phyloP scores from a whole-genome alignment of 768 basidiomycete genomes.

The Dendrothele bispora region DNA sequence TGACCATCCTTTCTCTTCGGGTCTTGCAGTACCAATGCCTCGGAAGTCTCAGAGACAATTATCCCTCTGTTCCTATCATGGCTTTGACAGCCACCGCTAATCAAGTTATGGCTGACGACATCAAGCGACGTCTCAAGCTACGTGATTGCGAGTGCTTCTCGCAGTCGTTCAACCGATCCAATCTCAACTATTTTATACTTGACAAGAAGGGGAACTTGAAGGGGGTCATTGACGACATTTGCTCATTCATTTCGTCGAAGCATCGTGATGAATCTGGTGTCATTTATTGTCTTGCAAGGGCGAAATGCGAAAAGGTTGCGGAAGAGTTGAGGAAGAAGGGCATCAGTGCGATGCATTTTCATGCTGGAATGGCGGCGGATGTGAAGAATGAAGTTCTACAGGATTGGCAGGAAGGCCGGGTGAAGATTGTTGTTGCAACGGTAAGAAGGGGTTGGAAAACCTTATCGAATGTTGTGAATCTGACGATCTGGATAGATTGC shows the following conservation, averaged over 20 bases:
- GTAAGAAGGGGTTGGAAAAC: too few species aligned
- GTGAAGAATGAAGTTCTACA: slow-evolving; percentile 65
- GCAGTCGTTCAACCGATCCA: slow-evolving; percentile 93
- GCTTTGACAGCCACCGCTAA: slow-evolving; percentile 97
- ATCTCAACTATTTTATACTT: slow-evolving; percentile 73
- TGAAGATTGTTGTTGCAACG: slow-evolving; percentile 90
- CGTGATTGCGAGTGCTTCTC: slow-evolving; percentile 55
- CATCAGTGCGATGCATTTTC: slow-evolving; percentile 76
- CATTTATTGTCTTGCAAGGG: slow-evolving; percentile 77
- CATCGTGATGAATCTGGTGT: slow-evolving; percentile 71
- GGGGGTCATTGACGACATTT: slow-evolving; percentile 63
- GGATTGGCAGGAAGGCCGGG: slow-evolving; percentile 72
- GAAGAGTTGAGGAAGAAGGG: slow-evolving; percentile 58
- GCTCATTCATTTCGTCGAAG: slow-evolving; percentile 59
- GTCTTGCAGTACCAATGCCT: slow-evolving; percentile 64
- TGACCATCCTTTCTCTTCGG: neutral
- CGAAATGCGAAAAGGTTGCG: slow-evolving; percentile 81
- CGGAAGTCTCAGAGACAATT: slow-evolving; percentile 66
- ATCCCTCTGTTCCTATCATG: slow-evolving; percentile 86
- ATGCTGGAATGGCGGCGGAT: slow-evolving; percentile 68
- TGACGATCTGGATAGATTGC: slow-evolving; percentile 60
- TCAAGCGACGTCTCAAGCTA: slow-evolving; percentile 69
- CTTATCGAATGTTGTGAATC: neutral
- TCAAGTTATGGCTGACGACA: slow-evolving; percentile 72
- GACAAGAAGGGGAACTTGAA: slow-evolving; percentile 39